Evolutionary conservation across 164 flowering plant genomes (phyloP), one percentile per base, ranked within the genome.

Genomic region (Magnolia kwangsiensis): DNA sequence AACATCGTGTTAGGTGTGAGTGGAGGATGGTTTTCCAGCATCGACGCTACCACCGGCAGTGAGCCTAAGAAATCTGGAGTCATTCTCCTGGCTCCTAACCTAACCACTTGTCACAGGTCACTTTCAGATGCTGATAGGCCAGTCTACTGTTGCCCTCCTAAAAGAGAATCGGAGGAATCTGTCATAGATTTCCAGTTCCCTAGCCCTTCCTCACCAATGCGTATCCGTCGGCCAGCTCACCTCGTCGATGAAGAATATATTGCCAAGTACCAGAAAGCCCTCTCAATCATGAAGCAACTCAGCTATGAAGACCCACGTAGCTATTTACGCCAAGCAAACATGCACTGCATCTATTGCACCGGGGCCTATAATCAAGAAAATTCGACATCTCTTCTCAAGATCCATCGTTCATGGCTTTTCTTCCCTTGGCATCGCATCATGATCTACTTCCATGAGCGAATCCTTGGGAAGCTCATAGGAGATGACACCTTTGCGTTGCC

Each of bases 171-270:
- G 0, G 68, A 89, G 0, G 80, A 78, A 3, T 77, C 70, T 7
- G 80, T 89, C 24, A 37, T 82, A 0, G 91, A 92, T 69, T 92
- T 87, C 81, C 72, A 80, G 64, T 80, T 83, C 5, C 91, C 94
- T 0, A 74, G 75, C 6, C 64, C 75, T 1, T 66, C 82, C 0
- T 23, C 71, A n/a, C 81, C 85, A 0, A 3, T 86, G 7, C 84
- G 91, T 0, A 78, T 87, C n/a, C 82, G 96, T 18, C 89, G 91
- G 0, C 88, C 94, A 0, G 92, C 92, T 2, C 90, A 92, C 77
- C 74, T 78, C 18, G 84, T 78, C 5, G 82, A 74, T 18, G 51
- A 78, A 0, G 85, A 83, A 9, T 90, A 87, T 80, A 68, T 87
- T 0, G 87, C 86, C 61, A 92, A 90, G 74, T 92, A 77, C 61